phyloP scores from a whole-genome alignment of 1,139 yeast species.

The Yamadazyma conglobata region DNA sequence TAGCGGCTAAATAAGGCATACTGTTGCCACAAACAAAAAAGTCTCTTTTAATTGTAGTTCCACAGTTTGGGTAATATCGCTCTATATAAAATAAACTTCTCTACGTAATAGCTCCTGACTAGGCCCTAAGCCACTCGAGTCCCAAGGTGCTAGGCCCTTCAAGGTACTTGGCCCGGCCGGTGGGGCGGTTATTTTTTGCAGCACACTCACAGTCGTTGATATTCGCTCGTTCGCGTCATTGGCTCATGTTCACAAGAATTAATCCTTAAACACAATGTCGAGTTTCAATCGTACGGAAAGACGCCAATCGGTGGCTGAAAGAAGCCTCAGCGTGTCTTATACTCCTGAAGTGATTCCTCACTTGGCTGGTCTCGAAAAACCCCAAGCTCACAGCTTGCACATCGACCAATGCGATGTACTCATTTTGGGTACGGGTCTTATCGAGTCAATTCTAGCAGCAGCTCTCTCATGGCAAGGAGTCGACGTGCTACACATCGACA shows the following conservation, averaged over 20 bases:
- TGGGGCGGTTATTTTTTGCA: too few relatives aligned
- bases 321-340: constrained; percentile 58
- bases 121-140: too few relatives aligned
- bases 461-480: constrained; percentile 97
- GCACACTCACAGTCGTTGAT: too few relatives aligned
- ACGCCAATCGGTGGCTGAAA: constrained; percentile 71
- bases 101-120: too few relatives aligned
- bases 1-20: too few relatives aligned
- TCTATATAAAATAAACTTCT: background rate
- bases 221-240: too few relatives aligned
- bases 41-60: too few relatives aligned
- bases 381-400: constrained; percentile 43
- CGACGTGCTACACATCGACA: constrained; percentile 82
- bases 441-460: constrained; percentile 86
- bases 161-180: too few relatives aligned
- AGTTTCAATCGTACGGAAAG: constrained; percentile 32
- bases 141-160: too few relatives aligned
- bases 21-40: too few relatives aligned
- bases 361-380: constrained; percentile 72
- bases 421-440: constrained; percentile 88
- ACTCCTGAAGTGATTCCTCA: constrained; percentile 69
- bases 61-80: too few relatives aligned
- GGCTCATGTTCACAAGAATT: background rate
- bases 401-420: constrained; percentile 81
- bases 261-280: too few relatives aligned